A percentile compares a stretch with the other conserved stretches of the same genome.
These are phyloP conservation scores for Penicillium chermesinum DNA, from an alignment of 495 filamentous ascomycete species.

Conservation along the genomic window DNA sequence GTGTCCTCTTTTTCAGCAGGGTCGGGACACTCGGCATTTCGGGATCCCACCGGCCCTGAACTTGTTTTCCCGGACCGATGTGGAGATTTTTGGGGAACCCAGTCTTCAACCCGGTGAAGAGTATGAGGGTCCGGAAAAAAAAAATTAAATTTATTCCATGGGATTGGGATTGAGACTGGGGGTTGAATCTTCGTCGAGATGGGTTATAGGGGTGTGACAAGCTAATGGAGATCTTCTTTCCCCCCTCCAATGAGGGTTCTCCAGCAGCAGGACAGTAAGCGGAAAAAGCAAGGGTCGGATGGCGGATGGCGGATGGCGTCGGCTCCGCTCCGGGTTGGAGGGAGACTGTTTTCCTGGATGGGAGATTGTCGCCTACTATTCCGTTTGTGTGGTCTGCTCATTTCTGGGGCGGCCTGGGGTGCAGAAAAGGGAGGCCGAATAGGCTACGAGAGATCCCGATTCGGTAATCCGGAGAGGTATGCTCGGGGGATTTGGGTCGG, in stretches of 20 bases:
- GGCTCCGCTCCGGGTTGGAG: constrained; percentile 4
- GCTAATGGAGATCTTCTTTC: too few species aligned
- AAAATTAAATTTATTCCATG: too few species aligned
- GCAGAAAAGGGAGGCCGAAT: background rate
- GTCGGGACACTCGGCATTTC: constrained; percentile 7
- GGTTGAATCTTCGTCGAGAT: too few species aligned
- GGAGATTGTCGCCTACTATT: too few species aligned
- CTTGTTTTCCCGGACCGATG: constrained; percentile 14
- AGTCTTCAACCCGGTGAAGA: background rate
- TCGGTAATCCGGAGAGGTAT: constrained; percentile 8
- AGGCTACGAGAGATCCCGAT: constrained; percentile 5
- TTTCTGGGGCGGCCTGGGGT: background rate
- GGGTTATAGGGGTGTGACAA: too few species aligned
- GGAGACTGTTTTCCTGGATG: too few species aligned
- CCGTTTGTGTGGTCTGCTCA: too few species aligned
- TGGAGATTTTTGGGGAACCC: constrained; percentile 5
- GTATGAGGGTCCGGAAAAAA: background rate
- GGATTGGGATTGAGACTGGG: too few species aligned
- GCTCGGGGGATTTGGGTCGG: background rate
- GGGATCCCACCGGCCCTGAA: constrained; percentile 6
- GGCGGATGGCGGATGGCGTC: background rate
- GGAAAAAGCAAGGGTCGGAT: background rate
- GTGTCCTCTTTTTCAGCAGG: too few species aligned
- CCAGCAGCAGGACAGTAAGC: too few species aligned
- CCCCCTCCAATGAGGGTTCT: too few species aligned